Conservation (phyloP, 129 eudicot species). For the Helichrysum umbraculigerum region DNA sequence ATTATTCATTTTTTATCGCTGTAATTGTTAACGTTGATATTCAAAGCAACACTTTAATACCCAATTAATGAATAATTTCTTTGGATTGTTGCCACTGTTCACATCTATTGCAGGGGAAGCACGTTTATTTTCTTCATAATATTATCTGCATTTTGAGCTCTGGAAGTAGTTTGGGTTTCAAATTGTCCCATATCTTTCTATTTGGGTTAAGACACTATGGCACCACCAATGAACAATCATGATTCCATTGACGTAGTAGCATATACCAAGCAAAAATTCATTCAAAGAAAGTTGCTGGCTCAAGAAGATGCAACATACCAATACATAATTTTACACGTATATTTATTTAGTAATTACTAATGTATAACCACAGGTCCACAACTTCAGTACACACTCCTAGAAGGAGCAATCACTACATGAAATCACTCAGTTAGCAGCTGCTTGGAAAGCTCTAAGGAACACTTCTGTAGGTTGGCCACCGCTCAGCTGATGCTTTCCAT, state of each 20-base stretch:
- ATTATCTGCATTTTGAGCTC: background rate
- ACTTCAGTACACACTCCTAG: background rate
- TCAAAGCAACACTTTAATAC: slow-evolving; percentile 19
- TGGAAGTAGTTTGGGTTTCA: background rate
- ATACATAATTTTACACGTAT: slow-evolving; percentile 12
- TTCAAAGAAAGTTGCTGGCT: slow-evolving; percentile 6
- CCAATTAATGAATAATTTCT: slow-evolving; percentile 27
- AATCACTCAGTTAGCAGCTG: slow-evolving; percentile 37
- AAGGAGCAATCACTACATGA: background rate
- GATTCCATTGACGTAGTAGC: slow-evolving; percentile 13
- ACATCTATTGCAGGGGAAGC: slow-evolving; percentile 7
- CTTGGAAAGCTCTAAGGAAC: slow-evolving; percentile 69
- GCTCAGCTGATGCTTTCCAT: slow-evolving; percentile 65
- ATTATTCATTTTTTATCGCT: slow-evolving; percentile 11
- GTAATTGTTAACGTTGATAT: slow-evolving; percentile 18
- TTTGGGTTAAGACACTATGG: background rate
- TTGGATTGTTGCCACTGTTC: background rate
- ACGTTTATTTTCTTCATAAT: background rate
- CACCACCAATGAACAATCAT: background rate
- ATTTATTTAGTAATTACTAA: background rate
- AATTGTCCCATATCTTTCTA: background rate
- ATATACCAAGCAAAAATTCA: slow-evolving; percentile 12
- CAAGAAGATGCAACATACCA: slow-evolving; percentile 8
- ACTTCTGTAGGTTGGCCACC: slow-evolving; percentile 93
- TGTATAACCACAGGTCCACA: background rate